Conservation (phyloP, 768 basidiomycete species). For the Russula virescens region DNA sequence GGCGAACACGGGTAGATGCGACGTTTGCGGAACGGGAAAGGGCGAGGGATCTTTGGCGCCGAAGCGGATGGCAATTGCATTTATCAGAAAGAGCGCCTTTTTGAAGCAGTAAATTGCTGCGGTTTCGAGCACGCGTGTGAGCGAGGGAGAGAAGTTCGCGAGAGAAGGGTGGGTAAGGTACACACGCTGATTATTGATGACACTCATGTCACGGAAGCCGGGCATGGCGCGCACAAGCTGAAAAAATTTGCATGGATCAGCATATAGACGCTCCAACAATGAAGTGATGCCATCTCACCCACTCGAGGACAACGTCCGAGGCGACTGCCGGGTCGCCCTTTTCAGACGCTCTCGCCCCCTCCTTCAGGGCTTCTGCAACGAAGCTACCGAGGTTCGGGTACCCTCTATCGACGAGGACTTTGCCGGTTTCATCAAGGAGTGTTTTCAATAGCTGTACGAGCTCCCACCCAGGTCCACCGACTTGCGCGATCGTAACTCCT, state of each 20-base stretch:
- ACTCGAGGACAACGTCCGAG: slow-evolving; percentile 57
- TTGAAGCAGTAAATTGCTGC: slow-evolving; percentile 85
- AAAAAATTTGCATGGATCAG: slow-evolving; percentile 23
- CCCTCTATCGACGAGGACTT: slow-evolving; percentile 50
- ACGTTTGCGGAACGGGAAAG: slow-evolving; percentile 59
- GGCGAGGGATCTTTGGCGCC: slow-evolving; percentile 44
- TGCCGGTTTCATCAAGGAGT: slow-evolving; percentile 69
- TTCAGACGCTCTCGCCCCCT: slow-evolving; percentile 37
- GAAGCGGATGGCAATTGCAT: slow-evolving; percentile 65
- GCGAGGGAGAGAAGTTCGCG: not conserved
- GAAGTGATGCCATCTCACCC: slow-evolving; percentile 38
- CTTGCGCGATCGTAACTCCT: slow-evolving; percentile 67
- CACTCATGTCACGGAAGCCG: slow-evolving; percentile 72
- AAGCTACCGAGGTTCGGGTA: slow-evolving; percentile 71
- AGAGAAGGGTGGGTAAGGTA: slow-evolving; percentile 16
- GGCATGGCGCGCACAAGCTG: slow-evolving; percentile 76
- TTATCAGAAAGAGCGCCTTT: slow-evolving; percentile 79
- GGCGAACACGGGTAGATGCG: slow-evolving; percentile 58
- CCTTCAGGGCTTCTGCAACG: slow-evolving; percentile 60
- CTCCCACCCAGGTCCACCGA: slow-evolving; percentile 69
- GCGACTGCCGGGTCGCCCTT: slow-evolving; percentile 32
- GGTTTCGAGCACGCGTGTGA: not conserved
- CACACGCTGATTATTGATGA: slow-evolving; percentile 60
- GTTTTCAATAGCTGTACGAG: slow-evolving; percentile 60
- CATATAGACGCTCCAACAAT: slow-evolving; percentile 1